Evolutionary conservation across 2,329 filamentous ascomycete species (phyloP).

Genomic region (Microsporum canis): DNA sequence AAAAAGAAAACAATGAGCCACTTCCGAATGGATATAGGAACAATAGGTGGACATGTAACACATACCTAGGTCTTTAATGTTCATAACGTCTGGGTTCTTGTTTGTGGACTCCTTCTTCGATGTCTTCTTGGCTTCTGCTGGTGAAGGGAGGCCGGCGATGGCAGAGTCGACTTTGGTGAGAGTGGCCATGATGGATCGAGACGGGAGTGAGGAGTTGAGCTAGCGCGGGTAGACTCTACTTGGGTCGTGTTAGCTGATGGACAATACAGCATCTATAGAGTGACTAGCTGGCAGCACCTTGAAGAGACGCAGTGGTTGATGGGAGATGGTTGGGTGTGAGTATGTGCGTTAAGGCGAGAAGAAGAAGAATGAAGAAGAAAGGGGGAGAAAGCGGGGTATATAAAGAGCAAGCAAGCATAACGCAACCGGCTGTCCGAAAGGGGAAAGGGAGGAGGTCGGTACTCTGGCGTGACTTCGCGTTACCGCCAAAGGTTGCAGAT

Average conservation of each 20-base stretch:
- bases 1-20: neutral
- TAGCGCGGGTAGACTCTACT: neutral
- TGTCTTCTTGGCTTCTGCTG: conserved; percentile 41
- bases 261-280: neutral
- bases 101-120: conserved; percentile 37
- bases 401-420: neutral
- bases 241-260: too few relatives aligned
- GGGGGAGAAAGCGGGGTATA: neutral
- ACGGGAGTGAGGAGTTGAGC: neutral
- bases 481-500: neutral
- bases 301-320: neutral
- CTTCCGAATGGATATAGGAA: neutral
- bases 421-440: neutral
- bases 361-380: conserved; percentile 8
- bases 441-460: neutral
- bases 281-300: neutral
- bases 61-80: conserved; percentile 78
- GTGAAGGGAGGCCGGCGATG: conserved; percentile 64
- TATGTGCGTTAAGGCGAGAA: neutral
- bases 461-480: neutral
- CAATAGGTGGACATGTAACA: neutral
- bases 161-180: conserved; percentile 87
- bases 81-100: conserved; percentile 70
- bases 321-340: too few relatives aligned
- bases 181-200: conserved; percentile 43